Percentiles rank a stretch among this genome's conserved stretches.
These are phyloP conservation scores for Straminergon stramineum DNA, from an alignment of 225 moss, liverwort and hornwort species.

Conservation along the genomic window DNA sequence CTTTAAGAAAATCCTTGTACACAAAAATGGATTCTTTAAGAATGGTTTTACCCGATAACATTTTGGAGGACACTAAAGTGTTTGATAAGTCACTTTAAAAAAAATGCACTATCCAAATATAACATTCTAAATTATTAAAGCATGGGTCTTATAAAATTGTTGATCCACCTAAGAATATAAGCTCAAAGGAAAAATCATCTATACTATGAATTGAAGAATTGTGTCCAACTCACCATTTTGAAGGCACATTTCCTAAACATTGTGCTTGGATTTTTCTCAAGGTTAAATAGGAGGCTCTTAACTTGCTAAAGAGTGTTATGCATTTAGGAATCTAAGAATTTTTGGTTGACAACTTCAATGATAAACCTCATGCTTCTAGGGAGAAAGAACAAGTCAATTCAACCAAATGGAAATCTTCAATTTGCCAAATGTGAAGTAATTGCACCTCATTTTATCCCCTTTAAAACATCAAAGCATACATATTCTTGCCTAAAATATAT, in stretches of 20 bases:
- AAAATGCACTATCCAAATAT: background rate
- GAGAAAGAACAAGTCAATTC: accelerated
- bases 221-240: background rate
- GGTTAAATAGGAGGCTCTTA: background rate
- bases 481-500: background rate
- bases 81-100: accelerated
- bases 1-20: background rate
- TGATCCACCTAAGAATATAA: background rate
- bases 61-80: accelerated
- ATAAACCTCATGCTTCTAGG: accelerated
- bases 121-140: accelerated
- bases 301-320: background rate
- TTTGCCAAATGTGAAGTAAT: accelerated
- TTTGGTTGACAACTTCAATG: background rate
- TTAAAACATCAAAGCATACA: background rate
- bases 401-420: accelerated
- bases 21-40: background rate
- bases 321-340: accelerated
- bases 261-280: accelerated
- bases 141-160: background rate
- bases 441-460: accelerated
- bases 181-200: background rate
- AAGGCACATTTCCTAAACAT: accelerated
- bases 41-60: background rate
- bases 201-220: no score